phyloP scores from a whole-genome alignment of 2,329 filamentous ascomycete species.

The Escovopsis sp. region DNA sequence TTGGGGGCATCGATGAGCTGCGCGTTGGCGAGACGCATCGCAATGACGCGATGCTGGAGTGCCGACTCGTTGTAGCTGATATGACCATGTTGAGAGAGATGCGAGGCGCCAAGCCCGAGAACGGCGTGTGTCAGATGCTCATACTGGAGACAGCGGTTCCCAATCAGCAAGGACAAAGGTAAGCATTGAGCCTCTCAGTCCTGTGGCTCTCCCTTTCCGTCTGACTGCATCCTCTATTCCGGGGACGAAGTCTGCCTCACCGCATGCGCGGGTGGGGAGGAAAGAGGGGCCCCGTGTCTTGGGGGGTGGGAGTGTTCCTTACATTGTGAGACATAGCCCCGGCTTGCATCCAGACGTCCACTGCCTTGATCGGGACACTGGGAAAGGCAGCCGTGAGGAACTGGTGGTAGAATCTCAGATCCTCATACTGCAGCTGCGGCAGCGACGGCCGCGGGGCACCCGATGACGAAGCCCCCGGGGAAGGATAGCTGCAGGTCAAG shows the following conservation, averaged over 20 bases:
- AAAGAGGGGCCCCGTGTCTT: too few relatives aligned
- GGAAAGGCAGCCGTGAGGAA: constrained; percentile 28
- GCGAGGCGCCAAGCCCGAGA: constrained; percentile 22
- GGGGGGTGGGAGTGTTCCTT: constrained; percentile 4
- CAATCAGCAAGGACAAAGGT: neutral
- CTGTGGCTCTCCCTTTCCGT: neutral
- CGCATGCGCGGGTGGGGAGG: neutral
- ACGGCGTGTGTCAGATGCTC: constrained; percentile 23
- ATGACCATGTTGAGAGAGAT: constrained; percentile 16
- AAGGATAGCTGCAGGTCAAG: constrained; percentile 18
- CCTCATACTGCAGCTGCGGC: constrained; percentile 21
- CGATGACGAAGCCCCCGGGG: constrained; percentile 2
- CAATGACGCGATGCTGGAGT: constrained; percentile 19
- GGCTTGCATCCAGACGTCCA: constrained; percentile 18
- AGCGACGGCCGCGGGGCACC: constrained; percentile 5
- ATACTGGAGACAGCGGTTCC: too few relatives aligned
- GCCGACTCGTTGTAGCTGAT: constrained; percentile 15
- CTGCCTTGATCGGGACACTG: constrained; percentile 18
- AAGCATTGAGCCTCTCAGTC: too few relatives aligned
- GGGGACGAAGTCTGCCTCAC: too few relatives aligned
- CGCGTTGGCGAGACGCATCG: constrained; percentile 21
- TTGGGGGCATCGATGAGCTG: constrained; percentile 13
- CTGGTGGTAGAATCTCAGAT: constrained; percentile 35
- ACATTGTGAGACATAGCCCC: constrained; percentile 21
- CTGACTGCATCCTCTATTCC: too few relatives aligned